Conservation (phyloP, 352 stramenopile species). For the Albugo laibachii region DNA sequence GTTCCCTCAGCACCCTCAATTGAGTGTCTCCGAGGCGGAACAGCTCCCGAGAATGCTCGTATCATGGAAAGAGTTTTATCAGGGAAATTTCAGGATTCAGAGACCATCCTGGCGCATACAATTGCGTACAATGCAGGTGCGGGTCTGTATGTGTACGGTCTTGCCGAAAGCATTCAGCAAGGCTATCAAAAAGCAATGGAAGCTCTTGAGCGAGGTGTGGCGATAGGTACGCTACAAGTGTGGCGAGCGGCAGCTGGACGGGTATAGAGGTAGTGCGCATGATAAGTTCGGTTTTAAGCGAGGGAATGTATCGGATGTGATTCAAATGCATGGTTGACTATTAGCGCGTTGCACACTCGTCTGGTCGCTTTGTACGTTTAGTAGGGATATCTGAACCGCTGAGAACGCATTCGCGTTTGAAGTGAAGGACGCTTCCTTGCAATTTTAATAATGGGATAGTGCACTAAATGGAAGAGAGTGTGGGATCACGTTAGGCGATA, state of each 20-base stretch:
- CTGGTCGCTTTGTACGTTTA: too few species aligned
- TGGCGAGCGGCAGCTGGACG: constrained; percentile 24
- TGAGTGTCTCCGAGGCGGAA: constrained; percentile 89
- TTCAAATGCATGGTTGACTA: too few species aligned
- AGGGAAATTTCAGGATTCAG: constrained; percentile 62
- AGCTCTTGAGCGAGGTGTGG: constrained; percentile 44
- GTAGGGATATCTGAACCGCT: too few species aligned
- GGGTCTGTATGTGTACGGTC: constrained; percentile 94
- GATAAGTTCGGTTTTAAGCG: too few species aligned
- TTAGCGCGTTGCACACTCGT: too few species aligned
- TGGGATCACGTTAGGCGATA: too few species aligned
- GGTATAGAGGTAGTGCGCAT: too few species aligned
- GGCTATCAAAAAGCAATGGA: constrained; percentile 70
- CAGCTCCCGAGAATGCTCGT: constrained; percentile 87
- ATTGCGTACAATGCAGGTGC: constrained; percentile 97
- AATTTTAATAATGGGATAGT: too few species aligned
- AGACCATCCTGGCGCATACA: constrained; percentile 90
- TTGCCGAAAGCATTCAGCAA: constrained; percentile 71
- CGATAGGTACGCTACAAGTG: constrained; percentile 35
- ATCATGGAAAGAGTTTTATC: constrained; percentile 74
- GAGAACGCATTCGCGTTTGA: too few species aligned
- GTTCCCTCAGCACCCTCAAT: constrained; percentile 81
- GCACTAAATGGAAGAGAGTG: too few species aligned
- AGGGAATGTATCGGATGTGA: too few species aligned
- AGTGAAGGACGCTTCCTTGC: too few species aligned